phyloP scores from a whole-genome alignment of 352 stramenopile genomes.

The Pythium coloratum region DNA sequence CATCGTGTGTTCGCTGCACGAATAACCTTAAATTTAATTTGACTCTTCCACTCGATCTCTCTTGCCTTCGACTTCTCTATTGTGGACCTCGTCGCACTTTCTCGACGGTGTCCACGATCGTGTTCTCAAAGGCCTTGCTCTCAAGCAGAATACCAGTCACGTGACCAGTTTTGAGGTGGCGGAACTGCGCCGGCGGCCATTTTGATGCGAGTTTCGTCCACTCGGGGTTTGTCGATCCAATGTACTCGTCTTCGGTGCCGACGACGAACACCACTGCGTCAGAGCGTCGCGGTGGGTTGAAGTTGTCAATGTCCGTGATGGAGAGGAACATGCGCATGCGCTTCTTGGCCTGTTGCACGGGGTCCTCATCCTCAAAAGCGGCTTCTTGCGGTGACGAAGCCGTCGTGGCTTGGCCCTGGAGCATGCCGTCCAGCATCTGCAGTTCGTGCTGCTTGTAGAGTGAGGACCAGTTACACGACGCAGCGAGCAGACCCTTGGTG shows the following conservation, averaged over 20 bases:
- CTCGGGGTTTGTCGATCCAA: slow-evolving; percentile 57
- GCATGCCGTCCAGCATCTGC: slow-evolving; percentile 69
- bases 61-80: background rate
- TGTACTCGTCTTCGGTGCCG: slow-evolving; percentile 79
- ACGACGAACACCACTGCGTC: slow-evolving; percentile 79
- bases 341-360: slow-evolving; percentile 71
- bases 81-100: slow-evolving; percentile 21
- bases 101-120: slow-evolving; percentile 63
- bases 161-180: slow-evolving; percentile 68
- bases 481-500: slow-evolving; percentile 68
- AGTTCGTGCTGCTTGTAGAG: slow-evolving; percentile 73
- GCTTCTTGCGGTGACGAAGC: slow-evolving; percentile 17
- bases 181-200: slow-evolving; percentile 58
- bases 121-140: slow-evolving; percentile 62
- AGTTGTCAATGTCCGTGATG: slow-evolving; percentile 85
- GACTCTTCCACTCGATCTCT: background rate
- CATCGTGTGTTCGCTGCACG: slow-evolving; percentile 77
- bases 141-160: slow-evolving; percentile 82
- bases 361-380: slow-evolving; percentile 40
- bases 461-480: slow-evolving; percentile 75
- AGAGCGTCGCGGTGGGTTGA: slow-evolving; percentile 52
- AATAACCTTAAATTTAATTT: slow-evolving; percentile 35
- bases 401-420: slow-evolving; percentile 30
- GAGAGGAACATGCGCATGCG: slow-evolving; percentile 76
- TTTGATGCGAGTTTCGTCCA: slow-evolving; percentile 59